phyloP scores from a whole-genome alignment of 768 basidiomycete genomes.

The Mrakia gelida region DNA sequence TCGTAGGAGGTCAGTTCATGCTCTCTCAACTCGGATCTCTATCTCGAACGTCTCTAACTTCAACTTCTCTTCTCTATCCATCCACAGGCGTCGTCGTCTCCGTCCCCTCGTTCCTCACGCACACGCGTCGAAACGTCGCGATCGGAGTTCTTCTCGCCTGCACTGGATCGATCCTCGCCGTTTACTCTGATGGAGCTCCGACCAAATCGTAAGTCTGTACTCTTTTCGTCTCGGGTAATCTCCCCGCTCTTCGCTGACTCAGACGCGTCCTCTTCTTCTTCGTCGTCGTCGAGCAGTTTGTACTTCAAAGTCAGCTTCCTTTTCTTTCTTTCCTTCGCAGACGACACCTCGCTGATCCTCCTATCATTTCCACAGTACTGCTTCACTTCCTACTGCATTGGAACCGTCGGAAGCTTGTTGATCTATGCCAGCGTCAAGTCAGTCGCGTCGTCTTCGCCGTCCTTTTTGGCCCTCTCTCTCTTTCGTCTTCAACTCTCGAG shows the following conservation, averaged over 20 bases:
- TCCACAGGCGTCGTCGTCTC: neutral
- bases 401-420: neutral
- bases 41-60: neutral
- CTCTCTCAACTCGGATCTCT: no score
- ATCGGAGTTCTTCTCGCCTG: neutral
- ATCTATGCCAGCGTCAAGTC: neutral
- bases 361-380: neutral
- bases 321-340: neutral
- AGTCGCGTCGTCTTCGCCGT: neutral
- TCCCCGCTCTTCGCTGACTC: neutral
- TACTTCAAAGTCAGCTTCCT: neutral
- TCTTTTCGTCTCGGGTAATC: no score
- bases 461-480: neutral
- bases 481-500: neutral
- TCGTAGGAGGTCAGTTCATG: neutral
- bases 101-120: neutral
- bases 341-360: neutral
- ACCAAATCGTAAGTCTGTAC: neutral
- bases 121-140: neutral
- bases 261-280: neutral
- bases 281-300: neutral
- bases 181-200: neutral
- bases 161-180: neutral
- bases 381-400: neutral
- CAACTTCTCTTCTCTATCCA: no score